These are phyloP conservation scores for Pichia heedii DNA, from an alignment of 805 yeast genomes.

Conservation along the genomic window DNA sequence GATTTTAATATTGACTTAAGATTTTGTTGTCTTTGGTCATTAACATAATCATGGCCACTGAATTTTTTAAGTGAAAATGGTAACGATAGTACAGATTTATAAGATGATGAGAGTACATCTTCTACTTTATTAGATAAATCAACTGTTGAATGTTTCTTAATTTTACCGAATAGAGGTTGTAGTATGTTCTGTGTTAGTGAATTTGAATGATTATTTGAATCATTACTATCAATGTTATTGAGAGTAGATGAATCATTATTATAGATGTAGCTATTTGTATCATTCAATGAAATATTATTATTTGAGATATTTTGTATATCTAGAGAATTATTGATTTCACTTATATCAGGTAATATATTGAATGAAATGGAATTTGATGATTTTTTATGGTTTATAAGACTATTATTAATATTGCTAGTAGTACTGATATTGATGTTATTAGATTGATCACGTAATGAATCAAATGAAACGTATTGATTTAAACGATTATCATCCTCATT, in stretches of 20 bases:
- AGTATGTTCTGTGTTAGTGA: slow-evolving; percentile 13
- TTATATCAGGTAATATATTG: not conserved
- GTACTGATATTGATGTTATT: slow-evolving; percentile 13
- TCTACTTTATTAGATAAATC: not conserved
- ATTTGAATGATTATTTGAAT: not conserved
- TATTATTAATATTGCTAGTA: slow-evolving; percentile 13
- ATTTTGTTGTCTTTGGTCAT: not conserved
- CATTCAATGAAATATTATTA: not conserved
- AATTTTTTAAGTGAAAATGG: not conserved
- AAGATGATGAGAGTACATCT: slow-evolving; percentile 3
- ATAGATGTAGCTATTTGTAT: not conserved
- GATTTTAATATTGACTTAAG: not conserved
- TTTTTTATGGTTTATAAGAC: slow-evolving; percentile 5
- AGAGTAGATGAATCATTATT: not conserved
- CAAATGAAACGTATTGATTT: slow-evolving; percentile 32
- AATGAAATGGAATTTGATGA: not conserved
- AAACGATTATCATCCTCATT: slow-evolving; percentile 7
- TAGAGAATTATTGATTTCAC: not conserved
- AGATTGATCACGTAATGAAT: slow-evolving; percentile 25
- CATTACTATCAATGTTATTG: not conserved
- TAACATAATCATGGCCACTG: not conserved
- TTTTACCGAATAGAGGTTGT: slow-evolving; percentile 16
- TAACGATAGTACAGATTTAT: slow-evolving; percentile 5
- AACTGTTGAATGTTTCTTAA: slow-evolving; percentile 4
- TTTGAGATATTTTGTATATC: not conserved